Evolutionary conservation across 208 protist genomes (phyloP).

Genomic region (Perkinsela sp.): DNA sequence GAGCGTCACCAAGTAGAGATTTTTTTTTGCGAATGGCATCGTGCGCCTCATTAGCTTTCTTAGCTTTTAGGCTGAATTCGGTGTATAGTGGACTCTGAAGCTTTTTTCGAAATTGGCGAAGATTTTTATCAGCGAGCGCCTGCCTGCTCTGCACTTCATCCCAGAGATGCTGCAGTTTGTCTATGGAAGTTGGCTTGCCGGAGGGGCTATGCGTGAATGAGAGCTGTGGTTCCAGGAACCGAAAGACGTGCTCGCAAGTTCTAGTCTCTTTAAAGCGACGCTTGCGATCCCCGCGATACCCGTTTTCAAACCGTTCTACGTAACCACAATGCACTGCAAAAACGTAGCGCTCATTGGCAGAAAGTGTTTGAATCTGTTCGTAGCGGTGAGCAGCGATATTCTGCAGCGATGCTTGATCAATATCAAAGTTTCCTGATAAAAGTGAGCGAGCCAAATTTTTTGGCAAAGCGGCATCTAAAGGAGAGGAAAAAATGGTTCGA

Average conservation of each 20-base stretch:
- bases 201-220: not conserved
- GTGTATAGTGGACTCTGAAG: not conserved
- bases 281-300: too few relatives aligned
- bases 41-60: not conserved
- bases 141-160: not conserved
- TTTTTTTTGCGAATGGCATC: too few relatives aligned
- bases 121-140: not conserved
- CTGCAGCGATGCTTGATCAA: not conserved
- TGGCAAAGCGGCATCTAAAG: not conserved
- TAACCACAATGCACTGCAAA: constrained; percentile 1
- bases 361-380: constrained; percentile 1
- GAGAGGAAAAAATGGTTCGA: not conserved
- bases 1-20: too few relatives aligned
- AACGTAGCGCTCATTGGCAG: too few relatives aligned
- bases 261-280: too few relatives aligned
- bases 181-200: not conserved
- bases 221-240: not conserved
- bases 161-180: not conserved
- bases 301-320: not conserved
- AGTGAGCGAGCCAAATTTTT: not conserved
- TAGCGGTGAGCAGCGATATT: not conserved
- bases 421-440: not conserved
- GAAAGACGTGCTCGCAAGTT: not conserved
- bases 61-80: not conserved
- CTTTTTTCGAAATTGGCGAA: not conserved